Evolutionary conservation across 768 basidiomycete species (phyloP).

Genomic region (Tulasnella calospora): DNA sequence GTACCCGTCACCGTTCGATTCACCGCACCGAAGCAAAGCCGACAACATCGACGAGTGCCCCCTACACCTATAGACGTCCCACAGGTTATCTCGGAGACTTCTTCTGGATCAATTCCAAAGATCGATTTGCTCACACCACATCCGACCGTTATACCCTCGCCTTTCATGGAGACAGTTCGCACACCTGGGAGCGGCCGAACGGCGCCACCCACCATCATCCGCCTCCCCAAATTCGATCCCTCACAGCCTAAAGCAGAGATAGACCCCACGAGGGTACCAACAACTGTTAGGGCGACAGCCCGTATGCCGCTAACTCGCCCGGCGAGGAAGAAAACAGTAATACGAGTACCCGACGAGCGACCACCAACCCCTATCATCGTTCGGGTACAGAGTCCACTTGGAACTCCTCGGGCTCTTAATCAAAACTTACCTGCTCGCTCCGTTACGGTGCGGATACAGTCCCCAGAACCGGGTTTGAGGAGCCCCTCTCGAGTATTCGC

Average conservation of each 20-base stretch:
- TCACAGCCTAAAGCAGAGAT: background rate
- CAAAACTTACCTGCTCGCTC: background rate
- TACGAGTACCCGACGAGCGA: background rate
- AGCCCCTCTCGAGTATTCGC: background rate
- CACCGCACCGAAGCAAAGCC: background rate
- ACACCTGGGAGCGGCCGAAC: background rate
- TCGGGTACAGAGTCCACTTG: background rate
- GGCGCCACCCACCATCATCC: background rate
- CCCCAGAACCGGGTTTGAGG: background rate
- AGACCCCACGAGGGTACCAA: background rate
- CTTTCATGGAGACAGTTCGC: background rate
- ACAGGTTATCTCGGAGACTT: background rate
- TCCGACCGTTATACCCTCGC: background rate
- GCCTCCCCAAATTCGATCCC: background rate
- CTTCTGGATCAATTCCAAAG: background rate
- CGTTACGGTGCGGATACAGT: background rate
- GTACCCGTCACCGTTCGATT: background rate
- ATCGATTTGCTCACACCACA: background rate
- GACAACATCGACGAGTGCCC: background rate
- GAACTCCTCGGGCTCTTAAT: background rate
- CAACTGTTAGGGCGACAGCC: background rate
- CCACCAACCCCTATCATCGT: background rate
- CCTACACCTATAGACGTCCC: background rate
- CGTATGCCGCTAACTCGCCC: background rate
- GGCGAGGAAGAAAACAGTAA: background rate